Conservation (phyloP, 306 rosid genomes). For the Hippophae tibetana region DNA sequence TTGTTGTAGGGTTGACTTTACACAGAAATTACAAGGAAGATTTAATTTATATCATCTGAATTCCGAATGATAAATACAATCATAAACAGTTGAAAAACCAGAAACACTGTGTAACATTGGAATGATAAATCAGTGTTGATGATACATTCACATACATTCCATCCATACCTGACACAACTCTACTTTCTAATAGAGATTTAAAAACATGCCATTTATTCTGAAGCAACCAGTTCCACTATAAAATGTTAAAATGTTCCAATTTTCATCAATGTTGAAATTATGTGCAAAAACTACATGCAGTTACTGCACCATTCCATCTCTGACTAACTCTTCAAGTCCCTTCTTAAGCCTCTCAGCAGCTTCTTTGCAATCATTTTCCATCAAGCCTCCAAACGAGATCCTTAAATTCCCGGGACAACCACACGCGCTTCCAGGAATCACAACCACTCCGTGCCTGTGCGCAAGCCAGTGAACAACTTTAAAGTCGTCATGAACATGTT, state of each 20-base stretch:
- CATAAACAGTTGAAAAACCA: no score
- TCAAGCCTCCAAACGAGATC: constrained; percentile 81
- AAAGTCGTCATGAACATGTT: constrained; percentile 48
- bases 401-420: constrained; percentile 73
- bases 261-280: constrained; percentile 11
- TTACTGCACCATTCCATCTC: constrained; percentile 52
- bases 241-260: constrained; percentile 23
- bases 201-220: background rate
- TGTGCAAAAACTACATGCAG: background rate
- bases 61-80: no score
- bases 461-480: constrained; percentile 85
- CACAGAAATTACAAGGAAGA: no score
- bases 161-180: no score
- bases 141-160: no score
- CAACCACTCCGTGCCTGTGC: constrained; percentile 60
- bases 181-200: no score
- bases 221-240: constrained; percentile 26
- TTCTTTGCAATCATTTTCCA: constrained; percentile 61
- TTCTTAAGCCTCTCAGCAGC: constrained; percentile 70
- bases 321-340: constrained; percentile 71
- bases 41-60: no score
- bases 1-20: no score
- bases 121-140: background rate
- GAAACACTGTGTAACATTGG: no score
- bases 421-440: constrained; percentile 77